These are phyloP conservation scores for Arthrobotrys entomopaga DNA, from an alignment of 2,329 filamentous ascomycete species.

Conservation along the genomic window DNA sequence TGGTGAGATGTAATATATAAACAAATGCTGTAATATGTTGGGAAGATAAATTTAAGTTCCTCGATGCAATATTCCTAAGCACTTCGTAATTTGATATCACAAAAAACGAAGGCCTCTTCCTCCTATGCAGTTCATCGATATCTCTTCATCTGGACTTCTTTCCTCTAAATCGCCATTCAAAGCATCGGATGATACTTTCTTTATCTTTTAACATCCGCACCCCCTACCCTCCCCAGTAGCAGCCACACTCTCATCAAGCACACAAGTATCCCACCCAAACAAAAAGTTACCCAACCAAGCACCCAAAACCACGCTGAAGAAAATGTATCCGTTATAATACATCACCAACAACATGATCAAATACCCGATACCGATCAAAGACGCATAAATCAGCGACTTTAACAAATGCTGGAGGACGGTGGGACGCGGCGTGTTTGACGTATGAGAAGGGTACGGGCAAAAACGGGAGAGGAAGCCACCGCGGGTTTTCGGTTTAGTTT, in stretches of 20 bases:
- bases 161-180: not conserved
- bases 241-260: constrained; percentile 46
- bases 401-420: constrained; percentile 73
- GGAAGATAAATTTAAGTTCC: too few species aligned
- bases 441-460: constrained; percentile 5
- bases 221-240: constrained; percentile 31
- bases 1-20: too few species aligned
- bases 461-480: constrained; percentile 22
- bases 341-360: constrained; percentile 66
- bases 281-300: constrained; percentile 77
- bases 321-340: constrained; percentile 78
- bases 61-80: too few species aligned
- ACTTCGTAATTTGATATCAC: too few species aligned
- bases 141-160: not conserved
- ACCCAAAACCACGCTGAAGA: constrained; percentile 82
- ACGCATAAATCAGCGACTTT: constrained; percentile 74
- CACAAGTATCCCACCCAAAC: constrained; percentile 73
- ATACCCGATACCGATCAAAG: constrained; percentile 69
- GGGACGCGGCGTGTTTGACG: constrained; percentile 65
- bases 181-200: too few species aligned
- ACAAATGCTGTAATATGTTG: too few species aligned
- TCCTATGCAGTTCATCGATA: too few species aligned
- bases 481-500: not conserved
- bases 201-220: constrained; percentile 41
- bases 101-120: too few species aligned